Base-by-base conservation (phyloP, 176 grass and related monocot genomes). In the Juncus inflexus region DNA sequence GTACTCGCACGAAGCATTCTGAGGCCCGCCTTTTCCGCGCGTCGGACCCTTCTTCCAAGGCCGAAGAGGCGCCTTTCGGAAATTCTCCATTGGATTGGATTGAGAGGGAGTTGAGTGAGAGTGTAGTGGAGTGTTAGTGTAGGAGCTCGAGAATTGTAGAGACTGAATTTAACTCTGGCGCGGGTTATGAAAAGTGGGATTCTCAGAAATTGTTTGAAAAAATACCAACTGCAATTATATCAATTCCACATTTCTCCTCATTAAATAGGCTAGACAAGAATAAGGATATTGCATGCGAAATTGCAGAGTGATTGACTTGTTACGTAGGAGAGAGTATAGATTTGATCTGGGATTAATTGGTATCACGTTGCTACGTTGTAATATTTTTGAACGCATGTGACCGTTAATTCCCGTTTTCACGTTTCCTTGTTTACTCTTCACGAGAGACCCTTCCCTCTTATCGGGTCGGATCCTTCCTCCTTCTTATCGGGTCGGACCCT, bases 11-110 rank as follows among this genome's bases (percentile, higher is more conserved):
- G 81, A 74, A 12, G 81, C 67, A 16, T 83, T 83, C 67, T 83
- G 75, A 35, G 81, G 81, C 0, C 90, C 86, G 9, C 86, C 90
- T 57, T 90, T 90, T 0, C 90, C 85, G 3, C 94, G 15, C 12
- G 88, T 86, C 12, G 94, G 94, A 0, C 94, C 94, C 70, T 99
- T 99, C 88, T 99, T 99, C 94, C 94, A 99, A 36, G 80, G 72
- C 45, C 94, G 80, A 40, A 54, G 55, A 8, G 66, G 66, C 1
- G 37, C 37, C 35, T 70, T 70, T 56, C 66, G 28, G 51, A 70
- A 70, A 55, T 37, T 70, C 3, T 70, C 66, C 66, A 70, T 70
- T 11, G 7, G 3, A 13, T 0, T 2, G 50, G 15, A 56, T 42
- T 9, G 40, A 69, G 36, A 36, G 53, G 66, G 66, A 70, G 66